Evolutionary conservation across 768 basidiomycete species (phyloP), one percentile per base, ranked within the genome.

Genomic region (Tremella fuciformis): DNA sequence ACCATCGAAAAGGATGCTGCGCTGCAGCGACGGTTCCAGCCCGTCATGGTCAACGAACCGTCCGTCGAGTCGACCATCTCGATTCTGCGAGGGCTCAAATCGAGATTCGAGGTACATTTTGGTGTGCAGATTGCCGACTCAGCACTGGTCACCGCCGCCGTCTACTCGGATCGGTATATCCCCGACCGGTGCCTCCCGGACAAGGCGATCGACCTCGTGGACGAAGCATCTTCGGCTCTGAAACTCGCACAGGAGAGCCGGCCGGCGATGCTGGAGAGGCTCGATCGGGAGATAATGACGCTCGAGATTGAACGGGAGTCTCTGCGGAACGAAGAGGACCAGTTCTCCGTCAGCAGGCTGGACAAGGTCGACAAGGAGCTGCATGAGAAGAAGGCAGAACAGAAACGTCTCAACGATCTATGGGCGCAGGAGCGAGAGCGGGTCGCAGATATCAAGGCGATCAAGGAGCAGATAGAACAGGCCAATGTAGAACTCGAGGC

Each of bases 1-100:
- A 89, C 88, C 0, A 96, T 96, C 38, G 88, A 84, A 48, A 93
- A 92, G 77, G 91, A 93, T 57, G 87, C 90, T 0, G 91, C 91
- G 0, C 84, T 94, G 1, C 91, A 92, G 67, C 83, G 90, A 15
- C 86, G 91, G 1, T 94, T 96, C 79, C 91, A 93, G 68, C 89
- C 91, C 0, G 86, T 96, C 6, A 81, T 81, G 40, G 90, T 94
- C 53, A 88, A 91, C 38, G 91, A 94, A 69, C 91, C 91, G 0
- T 86, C 87, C 0, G 88, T 93, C 9, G 85, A 88, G 51, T 75
- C 75, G 2, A 76, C 75, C 38, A 73, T 78, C 26, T 76, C 76
- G 0, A 96, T 96, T 57, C 81, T 94, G 0, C 86, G 90, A 18
- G 91, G 91, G 8, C 80, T 93, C 34, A 91, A 91, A 50, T 62